A percentile compares a stretch with the other conserved stretches of the same genome.
Evolutionary conservation across 257 asterid species (phyloP).

Genomic region (Solanum peruvianum): DNA sequence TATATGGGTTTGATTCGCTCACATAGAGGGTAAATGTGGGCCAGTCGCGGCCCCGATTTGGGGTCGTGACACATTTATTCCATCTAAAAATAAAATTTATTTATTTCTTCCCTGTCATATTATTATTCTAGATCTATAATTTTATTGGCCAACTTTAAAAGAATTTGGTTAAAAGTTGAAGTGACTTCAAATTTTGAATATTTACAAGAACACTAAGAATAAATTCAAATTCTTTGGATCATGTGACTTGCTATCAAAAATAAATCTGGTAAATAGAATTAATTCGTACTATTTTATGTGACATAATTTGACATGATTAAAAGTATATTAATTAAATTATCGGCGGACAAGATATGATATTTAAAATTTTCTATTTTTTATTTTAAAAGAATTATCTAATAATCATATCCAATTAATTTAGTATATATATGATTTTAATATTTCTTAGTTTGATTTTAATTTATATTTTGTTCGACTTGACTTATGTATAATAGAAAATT

Average conservation of each 20-base stretch:
- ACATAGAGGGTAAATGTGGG: no score
- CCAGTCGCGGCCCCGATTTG: no score
- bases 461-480: neutral
- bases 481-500: neutral
- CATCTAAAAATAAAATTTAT: neutral
- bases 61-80: no score
- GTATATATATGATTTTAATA: neutral
- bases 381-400: neutral
- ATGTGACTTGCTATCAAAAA: neutral
- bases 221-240: neutral
- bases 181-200: neutral
- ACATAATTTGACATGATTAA: neutral
- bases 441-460: neutral
- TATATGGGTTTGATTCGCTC: no score
- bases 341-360: accelerated
- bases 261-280: neutral
- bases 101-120: neutral
- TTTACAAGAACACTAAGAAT: neutral
- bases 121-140: neutral
- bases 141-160: neutral
- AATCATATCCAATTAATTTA: neutral
- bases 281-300: neutral
- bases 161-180: neutral
- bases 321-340: neutral
- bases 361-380: neutral